phyloP scores from a whole-genome alignment of 768 basidiomycete species.

The Xerocomellus dryophilus region DNA sequence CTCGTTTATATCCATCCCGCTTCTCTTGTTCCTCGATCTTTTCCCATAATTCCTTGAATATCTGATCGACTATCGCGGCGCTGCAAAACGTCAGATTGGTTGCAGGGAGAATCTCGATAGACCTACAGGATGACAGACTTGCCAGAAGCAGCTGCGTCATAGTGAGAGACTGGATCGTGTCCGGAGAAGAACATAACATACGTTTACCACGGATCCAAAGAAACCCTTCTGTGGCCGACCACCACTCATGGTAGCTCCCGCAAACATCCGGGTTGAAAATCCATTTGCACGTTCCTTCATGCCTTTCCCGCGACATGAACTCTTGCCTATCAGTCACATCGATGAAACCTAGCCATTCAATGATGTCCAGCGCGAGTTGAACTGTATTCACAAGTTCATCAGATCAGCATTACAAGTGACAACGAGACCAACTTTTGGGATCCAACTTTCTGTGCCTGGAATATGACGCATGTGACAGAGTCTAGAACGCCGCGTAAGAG shows the following conservation, averaged over 20 bases:
- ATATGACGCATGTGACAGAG: not conserved
- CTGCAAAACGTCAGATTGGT: slow-evolving; percentile 12
- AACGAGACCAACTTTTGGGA: slow-evolving; percentile 20
- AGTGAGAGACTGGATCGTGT: slow-evolving; percentile 1
- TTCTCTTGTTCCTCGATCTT: slow-evolving; percentile 23
- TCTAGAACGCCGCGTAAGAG: no score
- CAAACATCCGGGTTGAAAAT: slow-evolving; percentile 20
- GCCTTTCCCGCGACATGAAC: slow-evolving; percentile 24
- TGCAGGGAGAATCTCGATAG: not conserved
- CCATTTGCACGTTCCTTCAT: slow-evolving; percentile 26
- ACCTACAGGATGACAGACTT: slow-evolving; percentile 27
- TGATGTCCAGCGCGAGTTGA: slow-evolving; percentile 20
- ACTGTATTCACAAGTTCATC: slow-evolving; percentile 9
- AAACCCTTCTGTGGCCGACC: slow-evolving; percentile 18
- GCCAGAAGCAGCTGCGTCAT: slow-evolving; percentile 16
- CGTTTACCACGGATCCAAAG: slow-evolving; percentile 28
- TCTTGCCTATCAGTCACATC: slow-evolving; percentile 25
- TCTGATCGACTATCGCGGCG: slow-evolving; percentile 24
- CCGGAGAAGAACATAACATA: not conserved
- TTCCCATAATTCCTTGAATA: slow-evolving; percentile 23
- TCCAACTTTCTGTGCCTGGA: slow-evolving; percentile 19
- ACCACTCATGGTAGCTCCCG: slow-evolving; percentile 19
- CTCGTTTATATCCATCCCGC: slow-evolving; percentile 11
- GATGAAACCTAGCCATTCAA: slow-evolving; percentile 25
- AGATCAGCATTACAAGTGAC: not conserved